Evolutionary conservation across 257 asterid genomes (phyloP).

Genomic region (Solanum commersonii): DNA sequence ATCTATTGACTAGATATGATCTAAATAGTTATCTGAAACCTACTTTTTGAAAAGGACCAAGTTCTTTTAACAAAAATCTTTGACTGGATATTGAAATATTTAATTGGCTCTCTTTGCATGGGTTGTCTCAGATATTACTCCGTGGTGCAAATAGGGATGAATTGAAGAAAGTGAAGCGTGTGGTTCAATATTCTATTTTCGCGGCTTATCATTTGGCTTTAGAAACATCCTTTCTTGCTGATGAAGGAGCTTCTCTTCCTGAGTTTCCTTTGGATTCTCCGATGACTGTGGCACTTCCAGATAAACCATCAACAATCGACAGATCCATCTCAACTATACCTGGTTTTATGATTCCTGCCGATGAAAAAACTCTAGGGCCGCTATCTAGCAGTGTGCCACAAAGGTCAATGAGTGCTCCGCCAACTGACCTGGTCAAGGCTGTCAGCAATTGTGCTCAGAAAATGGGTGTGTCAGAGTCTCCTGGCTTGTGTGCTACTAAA

Average conservation of each 20-base stretch:
- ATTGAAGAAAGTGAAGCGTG: constrained; percentile 90
- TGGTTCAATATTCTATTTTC: constrained; percentile 84
- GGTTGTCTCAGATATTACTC: constrained; percentile 64
- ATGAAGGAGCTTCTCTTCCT: constrained; percentile 95
- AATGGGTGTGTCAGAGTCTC: constrained; percentile 16
- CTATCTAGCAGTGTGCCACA: constrained; percentile 41
- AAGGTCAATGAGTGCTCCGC: constrained; percentile 49
- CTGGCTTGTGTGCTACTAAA: constrained; percentile 11
- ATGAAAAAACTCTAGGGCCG: constrained; percentile 33
- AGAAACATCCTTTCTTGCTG: constrained; percentile 97
- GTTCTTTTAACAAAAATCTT: neutral
- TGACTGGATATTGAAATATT: neutral
- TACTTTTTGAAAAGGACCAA: neutral
- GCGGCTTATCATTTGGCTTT: constrained; percentile 97
- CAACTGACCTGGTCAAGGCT: constrained; percentile 27
- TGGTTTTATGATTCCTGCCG: constrained; percentile 37
- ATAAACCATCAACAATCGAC: constrained; percentile 52
- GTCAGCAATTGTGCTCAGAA: constrained; percentile 20
- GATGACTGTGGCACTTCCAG: constrained; percentile 72
- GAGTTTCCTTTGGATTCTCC: constrained; percentile 62
- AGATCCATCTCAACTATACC: constrained; percentile 73
- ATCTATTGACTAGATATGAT: neutral
- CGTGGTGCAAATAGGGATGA: constrained; percentile 89
- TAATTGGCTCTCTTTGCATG: neutral
- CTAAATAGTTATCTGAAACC: neutral